These are phyloP conservation scores for Sporothrix euskadiensis DNA, from an alignment of 2,329 filamentous ascomycete species.

Conservation along the genomic window DNA sequence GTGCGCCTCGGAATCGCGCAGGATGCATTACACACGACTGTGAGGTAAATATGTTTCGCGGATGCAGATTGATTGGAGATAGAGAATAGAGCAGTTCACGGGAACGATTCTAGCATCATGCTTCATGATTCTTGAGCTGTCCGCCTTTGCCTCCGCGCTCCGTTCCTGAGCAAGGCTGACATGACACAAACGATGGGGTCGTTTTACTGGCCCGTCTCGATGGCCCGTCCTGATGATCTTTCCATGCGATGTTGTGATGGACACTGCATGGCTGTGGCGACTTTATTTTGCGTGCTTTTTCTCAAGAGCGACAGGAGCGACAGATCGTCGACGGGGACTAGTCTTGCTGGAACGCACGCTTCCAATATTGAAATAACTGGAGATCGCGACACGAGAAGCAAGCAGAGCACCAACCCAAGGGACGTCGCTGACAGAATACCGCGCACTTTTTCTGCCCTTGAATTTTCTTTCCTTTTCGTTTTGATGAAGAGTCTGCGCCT, in stretches of 20 bases:
- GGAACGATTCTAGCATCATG: neutral
- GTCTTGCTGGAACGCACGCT: neutral
- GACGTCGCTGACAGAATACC: neutral
- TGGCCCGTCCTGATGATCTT: neutral
- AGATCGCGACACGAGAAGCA: neutral
- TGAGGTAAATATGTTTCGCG: neutral
- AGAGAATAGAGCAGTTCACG: neutral
- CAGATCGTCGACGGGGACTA: conserved; percentile 8
- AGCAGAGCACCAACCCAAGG: neutral
- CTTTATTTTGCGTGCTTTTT: neutral
- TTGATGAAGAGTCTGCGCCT: neutral
- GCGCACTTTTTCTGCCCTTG: neutral
- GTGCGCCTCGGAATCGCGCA: neutral
- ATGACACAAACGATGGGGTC: neutral
- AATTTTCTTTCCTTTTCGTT: neutral
- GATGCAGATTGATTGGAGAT: neutral
- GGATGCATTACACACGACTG: conserved; percentile 10
- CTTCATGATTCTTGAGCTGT: neutral
- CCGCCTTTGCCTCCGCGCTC: neutral
- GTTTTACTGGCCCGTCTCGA: neutral
- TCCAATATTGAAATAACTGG: neutral
- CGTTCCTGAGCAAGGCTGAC: conserved; percentile 10
- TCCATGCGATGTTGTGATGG: conserved; percentile 15
- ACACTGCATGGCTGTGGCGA: conserved; percentile 13
- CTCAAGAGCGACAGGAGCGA: conserved; percentile 12